Conservation (phyloP, 345 rosid species). For the Fremontodendron californicum region DNA sequence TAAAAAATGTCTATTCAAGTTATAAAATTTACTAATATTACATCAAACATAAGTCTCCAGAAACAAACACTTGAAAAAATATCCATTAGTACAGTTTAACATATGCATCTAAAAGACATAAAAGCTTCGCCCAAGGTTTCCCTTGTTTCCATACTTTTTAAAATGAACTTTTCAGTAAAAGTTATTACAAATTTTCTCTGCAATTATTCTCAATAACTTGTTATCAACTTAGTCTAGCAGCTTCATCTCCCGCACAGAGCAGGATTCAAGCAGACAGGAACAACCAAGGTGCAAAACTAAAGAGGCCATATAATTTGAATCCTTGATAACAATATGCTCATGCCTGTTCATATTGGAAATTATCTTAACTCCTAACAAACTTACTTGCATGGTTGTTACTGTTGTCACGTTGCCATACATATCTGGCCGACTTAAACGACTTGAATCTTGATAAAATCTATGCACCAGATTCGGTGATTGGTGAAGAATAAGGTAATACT, state of each 20-base stretch:
- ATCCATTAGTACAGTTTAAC: background rate
- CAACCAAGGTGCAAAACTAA: background rate
- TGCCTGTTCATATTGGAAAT: background rate
- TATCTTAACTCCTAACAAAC: constrained; percentile 1
- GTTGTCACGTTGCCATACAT: constrained; percentile 45
- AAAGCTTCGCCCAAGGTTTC: background rate
- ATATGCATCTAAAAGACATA: background rate
- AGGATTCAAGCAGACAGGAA: background rate
- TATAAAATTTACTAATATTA: background rate
- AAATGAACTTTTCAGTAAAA: background rate
- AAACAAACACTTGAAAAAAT: background rate
- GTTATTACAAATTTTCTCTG: background rate
- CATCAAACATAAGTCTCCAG: background rate
- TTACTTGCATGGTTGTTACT: constrained; percentile 60
- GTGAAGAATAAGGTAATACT: constrained; percentile 67
- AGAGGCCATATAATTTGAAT: background rate
- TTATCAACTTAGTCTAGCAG: background rate
- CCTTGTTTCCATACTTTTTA: background rate
- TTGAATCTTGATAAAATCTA: constrained; percentile 67
- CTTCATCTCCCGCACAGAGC: background rate
- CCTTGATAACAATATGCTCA: background rate
- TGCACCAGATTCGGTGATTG: constrained; percentile 49
- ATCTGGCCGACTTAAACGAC: constrained; percentile 61
- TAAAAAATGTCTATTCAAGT: background rate
- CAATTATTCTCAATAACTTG: background rate